phyloP scores from a whole-genome alignment of 78 protist genomes.

The Abeoforma whisleri region DNA sequence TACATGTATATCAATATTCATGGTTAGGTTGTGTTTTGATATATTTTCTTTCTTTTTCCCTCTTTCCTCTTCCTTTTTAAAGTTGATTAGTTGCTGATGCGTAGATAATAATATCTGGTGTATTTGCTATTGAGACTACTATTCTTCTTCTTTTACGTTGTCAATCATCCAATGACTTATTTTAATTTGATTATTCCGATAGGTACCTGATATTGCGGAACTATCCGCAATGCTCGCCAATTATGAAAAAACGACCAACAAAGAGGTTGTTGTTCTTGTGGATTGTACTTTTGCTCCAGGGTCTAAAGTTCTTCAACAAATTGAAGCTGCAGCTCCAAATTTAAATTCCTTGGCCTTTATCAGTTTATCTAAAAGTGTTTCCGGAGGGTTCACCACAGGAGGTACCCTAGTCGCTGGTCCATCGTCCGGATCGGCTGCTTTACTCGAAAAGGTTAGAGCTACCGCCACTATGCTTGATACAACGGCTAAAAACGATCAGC shows the following conservation, averaged over 20 bases:
- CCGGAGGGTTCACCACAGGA: constrained; percentile 7
- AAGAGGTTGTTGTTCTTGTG: constrained; percentile 15
- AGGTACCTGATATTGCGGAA: constrained; percentile 6
- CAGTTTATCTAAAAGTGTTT: constrained; percentile 33
- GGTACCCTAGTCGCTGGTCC: constrained; percentile 16
- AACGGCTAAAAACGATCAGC: constrained; percentile 12
- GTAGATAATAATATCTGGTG: too few relatives aligned
- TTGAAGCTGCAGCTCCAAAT: background rate
- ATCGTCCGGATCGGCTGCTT: background rate
- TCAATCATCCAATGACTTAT: too few relatives aligned
- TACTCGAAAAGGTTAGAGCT: background rate
- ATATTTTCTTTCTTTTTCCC: too few relatives aligned
- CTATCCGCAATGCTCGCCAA: background rate
- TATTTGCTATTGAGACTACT: too few relatives aligned
- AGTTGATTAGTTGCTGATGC: too few relatives aligned
- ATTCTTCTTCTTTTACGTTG: too few relatives aligned
- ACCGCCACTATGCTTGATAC: constrained; percentile 26
- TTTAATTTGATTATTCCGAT: too few relatives aligned
- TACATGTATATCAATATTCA: too few relatives aligned
- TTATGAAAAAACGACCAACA: background rate
- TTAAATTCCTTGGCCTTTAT: constrained; percentile 13
- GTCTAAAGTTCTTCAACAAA: background rate
- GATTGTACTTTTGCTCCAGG: constrained; percentile 33
- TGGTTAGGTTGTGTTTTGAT: too few relatives aligned
- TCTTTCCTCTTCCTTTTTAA: too few relatives aligned